Percentiles rank a stretch among this genome's conserved stretches.
Conservation (phyloP, 345 rosid genomes). For the Eucalyptus decipiens region DNA sequence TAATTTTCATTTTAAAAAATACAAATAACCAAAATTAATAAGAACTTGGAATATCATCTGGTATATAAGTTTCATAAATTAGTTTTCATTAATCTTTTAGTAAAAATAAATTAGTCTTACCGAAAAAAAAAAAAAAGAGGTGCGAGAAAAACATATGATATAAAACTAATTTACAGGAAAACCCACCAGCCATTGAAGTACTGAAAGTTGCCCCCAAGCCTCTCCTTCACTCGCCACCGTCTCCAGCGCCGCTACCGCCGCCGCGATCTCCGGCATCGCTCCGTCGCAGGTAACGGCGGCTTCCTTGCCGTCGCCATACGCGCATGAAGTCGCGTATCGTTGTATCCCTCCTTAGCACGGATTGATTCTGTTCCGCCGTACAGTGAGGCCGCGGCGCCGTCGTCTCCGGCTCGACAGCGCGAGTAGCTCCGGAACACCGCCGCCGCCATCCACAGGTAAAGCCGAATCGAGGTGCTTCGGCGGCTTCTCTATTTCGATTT, state of each 20-base stretch:
- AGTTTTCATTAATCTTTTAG: neutral
- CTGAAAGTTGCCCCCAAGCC: neutral
- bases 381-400: neutral
- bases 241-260: neutral
- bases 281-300: neutral
- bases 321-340: neutral
- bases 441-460: neutral
- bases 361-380: neutral
- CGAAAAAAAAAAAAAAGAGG: too few relatives aligned
- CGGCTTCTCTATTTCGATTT: neutral
- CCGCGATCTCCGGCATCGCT: neutral
- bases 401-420: neutral
- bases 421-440: neutral
- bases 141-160: neutral
- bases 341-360: fast-evolving
- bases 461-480: neutral
- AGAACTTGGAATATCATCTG: too few relatives aligned
- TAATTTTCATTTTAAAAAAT: too few relatives aligned
- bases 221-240: neutral
- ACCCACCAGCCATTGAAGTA: too few relatives aligned
- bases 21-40: too few relatives aligned
- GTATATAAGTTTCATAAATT: too few relatives aligned
- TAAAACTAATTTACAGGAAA: neutral
- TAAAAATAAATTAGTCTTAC: neutral
- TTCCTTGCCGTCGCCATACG: neutral